A percentile compares a stretch with the other conserved stretches of the same genome.
Conservation (phyloP, 768 basidiomycete species). For the Rhodotorula kratochvilovae region DNA sequence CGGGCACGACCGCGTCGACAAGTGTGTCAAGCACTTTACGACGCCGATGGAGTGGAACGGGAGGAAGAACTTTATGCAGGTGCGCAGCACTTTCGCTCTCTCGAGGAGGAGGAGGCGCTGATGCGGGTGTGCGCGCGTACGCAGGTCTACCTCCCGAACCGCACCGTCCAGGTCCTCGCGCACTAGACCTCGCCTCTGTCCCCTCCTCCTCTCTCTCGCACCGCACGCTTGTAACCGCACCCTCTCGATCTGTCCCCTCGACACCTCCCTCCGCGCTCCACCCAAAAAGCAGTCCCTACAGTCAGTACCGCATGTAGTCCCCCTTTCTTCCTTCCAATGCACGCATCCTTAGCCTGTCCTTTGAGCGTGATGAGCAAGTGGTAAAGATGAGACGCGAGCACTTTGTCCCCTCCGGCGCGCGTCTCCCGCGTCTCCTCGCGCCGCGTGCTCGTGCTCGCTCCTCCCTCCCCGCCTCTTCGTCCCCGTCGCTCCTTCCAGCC, state of each 20-base stretch:
- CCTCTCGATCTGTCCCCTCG: background rate
- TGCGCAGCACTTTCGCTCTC: constrained; percentile 42
- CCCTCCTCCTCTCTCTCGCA: background rate
- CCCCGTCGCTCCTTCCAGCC: too few species aligned
- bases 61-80: constrained; percentile 86
- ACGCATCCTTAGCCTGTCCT: too few species aligned
- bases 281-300: too few species aligned
- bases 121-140: background rate
- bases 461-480: too few species aligned
- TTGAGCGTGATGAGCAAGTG: too few species aligned
- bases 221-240: too few species aligned
- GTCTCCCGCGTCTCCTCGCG: background rate
- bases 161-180: constrained; percentile 31
- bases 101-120: background rate
- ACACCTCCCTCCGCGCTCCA: too few species aligned
- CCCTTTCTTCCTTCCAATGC: too few species aligned
- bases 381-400: too few species aligned
- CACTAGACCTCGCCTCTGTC: constrained; percentile 1
- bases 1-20: constrained; percentile 74
- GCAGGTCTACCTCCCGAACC: constrained; percentile 32
- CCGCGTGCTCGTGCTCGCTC: background rate
- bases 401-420: background rate
- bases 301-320: too few species aligned
- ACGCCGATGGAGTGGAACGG: constrained; percentile 85
- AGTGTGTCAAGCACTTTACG: constrained; percentile 67